phyloP scores from a whole-genome alignment of 2,329 filamentous ascomycete species.

The Cephalotrichum gorgonifer region DNA sequence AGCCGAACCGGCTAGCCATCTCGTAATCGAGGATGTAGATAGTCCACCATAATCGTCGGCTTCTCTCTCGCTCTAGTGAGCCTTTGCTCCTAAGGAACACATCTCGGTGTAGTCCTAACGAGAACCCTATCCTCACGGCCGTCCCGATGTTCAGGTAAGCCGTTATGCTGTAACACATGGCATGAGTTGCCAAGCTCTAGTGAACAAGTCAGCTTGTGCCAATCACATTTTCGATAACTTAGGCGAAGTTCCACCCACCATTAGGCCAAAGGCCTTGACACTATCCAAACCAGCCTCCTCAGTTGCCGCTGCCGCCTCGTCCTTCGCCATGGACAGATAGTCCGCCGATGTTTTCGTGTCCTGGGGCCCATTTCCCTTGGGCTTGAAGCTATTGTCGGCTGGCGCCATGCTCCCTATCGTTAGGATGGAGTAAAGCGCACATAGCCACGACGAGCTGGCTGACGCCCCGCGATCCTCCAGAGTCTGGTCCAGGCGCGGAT shows the following conservation, averaged over 20 bases:
- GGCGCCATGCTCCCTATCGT: background rate
- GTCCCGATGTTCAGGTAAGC: background rate
- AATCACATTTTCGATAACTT: no score
- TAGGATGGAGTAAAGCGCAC: slow-evolving; percentile 1
- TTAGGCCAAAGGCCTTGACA: background rate
- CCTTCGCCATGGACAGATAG: background rate
- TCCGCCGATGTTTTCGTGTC: background rate
- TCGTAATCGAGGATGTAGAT: slow-evolving; percentile 1
- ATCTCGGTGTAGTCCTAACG: slow-evolving; percentile 1
- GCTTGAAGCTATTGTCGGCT: background rate
- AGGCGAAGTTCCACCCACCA: background rate
- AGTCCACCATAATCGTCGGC: slow-evolving; percentile 2
- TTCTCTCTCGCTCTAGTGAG: slow-evolving; percentile 1
- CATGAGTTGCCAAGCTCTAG: background rate
- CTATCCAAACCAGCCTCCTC: slow-evolving; percentile 2
- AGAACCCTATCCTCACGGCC: slow-evolving; percentile 1
- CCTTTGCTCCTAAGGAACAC: slow-evolving; percentile 2
- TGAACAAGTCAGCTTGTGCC: background rate
- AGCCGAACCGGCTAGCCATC: slow-evolving; percentile 2
- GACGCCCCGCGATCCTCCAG: background rate
- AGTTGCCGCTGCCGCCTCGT: background rate
- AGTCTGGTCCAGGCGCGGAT: background rate
- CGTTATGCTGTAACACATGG: slow-evolving; percentile 1
- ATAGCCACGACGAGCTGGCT: background rate
- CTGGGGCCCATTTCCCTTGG: background rate